Base-by-base conservation (phyloP, 2,329 filamentous ascomycete genomes). In the Blastomyces emzantsi region DNA sequence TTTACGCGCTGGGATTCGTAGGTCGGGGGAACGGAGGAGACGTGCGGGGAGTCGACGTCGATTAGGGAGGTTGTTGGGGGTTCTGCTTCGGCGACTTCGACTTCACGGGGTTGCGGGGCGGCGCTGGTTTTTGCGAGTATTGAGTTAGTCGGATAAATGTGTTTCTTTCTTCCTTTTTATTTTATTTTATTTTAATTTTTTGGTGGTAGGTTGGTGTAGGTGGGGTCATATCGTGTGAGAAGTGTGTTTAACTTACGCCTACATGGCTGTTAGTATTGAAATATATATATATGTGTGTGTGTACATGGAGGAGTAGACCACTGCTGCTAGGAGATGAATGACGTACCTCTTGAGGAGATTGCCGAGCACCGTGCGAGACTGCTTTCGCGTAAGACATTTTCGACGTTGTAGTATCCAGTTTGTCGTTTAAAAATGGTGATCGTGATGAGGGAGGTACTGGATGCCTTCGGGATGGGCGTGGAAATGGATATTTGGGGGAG, bases 381-480 rank as follows among this genome's bases (percentile, higher is more conserved):
- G 76, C 77, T 69, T 78, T 74, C 67, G 79, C 79, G 72, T 81
- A 81, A 66, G 78, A 80, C 79, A 81, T 81, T 62, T 60, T 73
- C 58, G 41, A 9, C 19, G 43, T 49, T 36, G 28, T 45, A 7
- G 43, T 47, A 36, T 60, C 43, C 57, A 59, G 57, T n/a, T 28
- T 33, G 45, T 4, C 7, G n/a, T 59, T 43, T 6, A 30, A 15
- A 28, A 39, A 17, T 11, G 36, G 9, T 17, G 43, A 43, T 28
- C 2, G 1, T n/a, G 54, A n/a, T 56, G 9, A 56, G 54, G 8
- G 28, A 30, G 28, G 17, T 33, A 19, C 41, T 28, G 30, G 55
- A 57, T 57, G 33, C 7, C 22, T 52, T 52, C 49, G 22, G 1
- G 15, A 30, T 28, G 13, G 22, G 49, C 22, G 47, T 25, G 49